Conservation (phyloP, 345 rosid genomes). For the Triadica sebifera region DNA sequence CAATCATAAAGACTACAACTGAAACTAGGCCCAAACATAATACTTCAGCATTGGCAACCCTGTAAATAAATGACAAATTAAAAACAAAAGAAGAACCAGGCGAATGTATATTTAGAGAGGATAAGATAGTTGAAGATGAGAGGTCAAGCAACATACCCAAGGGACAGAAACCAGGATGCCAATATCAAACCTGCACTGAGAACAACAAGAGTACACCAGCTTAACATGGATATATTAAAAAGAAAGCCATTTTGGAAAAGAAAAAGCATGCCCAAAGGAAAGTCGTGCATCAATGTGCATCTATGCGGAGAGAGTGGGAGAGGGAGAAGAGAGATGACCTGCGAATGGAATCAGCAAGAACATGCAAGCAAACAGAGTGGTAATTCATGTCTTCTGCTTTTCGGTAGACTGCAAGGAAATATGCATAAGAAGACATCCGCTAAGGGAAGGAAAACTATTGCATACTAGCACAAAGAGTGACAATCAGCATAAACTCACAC, state of each 20-base stretch:
- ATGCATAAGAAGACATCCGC: slow-evolving; percentile 6
- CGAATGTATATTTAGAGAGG: neutral
- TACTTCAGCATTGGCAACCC: slow-evolving; percentile 94
- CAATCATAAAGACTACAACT: slow-evolving; percentile 73
- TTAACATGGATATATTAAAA: slow-evolving; percentile 30
- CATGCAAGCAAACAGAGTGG: slow-evolving; percentile 92
- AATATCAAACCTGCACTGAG: slow-evolving; percentile 98
- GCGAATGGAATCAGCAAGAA: slow-evolving; percentile 91
- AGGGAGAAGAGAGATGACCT: slow-evolving; percentile 45
- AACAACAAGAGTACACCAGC: slow-evolving; percentile 30
- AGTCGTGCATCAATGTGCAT: neutral
- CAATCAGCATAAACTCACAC: neutral
- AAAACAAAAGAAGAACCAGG: slow-evolving; percentile 3
- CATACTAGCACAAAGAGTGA: neutral
- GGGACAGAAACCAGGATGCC: slow-evolving; percentile 95
- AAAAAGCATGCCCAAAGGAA: neutral
- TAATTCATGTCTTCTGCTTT: slow-evolving; percentile 96
- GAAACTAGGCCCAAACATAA: slow-evolving; percentile 91
- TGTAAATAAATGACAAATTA: slow-evolving; percentile 29
- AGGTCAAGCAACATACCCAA: slow-evolving; percentile 56
- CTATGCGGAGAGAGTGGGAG: slow-evolving; percentile 2
- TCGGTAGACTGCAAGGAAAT: slow-evolving; percentile 67
- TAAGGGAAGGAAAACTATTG: slow-evolving; percentile 6
- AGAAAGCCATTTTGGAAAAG: neutral
- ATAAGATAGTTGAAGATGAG: neutral